A percentile compares a stretch with the other conserved stretches of the same genome.
phyloP scores from a whole-genome alignment of 2,329 filamentous ascomycete species.

The Aspergillus caelatus region DNA sequence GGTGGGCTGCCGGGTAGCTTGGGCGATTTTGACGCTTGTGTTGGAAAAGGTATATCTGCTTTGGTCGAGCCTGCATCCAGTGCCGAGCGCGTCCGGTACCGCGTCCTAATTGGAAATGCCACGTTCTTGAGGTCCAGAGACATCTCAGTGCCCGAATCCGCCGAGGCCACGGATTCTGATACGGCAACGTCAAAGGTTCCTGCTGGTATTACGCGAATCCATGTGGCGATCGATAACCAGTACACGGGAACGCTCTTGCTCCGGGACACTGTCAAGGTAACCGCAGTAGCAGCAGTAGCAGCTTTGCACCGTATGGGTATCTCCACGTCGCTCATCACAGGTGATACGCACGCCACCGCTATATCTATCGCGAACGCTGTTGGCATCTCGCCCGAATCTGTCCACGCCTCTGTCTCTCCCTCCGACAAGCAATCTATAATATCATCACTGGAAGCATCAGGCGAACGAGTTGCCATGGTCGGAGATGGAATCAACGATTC shows the following conservation, averaged over 20 bases:
- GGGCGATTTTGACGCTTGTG: conserved; percentile 78
- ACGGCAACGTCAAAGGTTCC: conserved; percentile 35
- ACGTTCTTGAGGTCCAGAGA: conserved; percentile 72
- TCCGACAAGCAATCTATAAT: conserved; percentile 90
- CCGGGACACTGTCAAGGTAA: conserved; percentile 87
- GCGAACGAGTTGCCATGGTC: conserved; percentile 90
- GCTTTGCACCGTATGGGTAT: conserved; percentile 85
- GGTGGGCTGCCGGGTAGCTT: conserved; percentile 79
- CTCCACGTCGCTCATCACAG: conserved; percentile 88
- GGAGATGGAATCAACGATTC: conserved; percentile 99
- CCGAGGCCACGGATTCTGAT: conserved; percentile 35
- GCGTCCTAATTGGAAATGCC: conserved; percentile 81
- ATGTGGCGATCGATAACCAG: conserved; percentile 79
- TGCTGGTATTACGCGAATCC: conserved; percentile 85
- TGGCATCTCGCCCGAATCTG: conserved; percentile 74
- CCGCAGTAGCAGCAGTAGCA: conserved; percentile 76
- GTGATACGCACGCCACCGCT: conserved; percentile 84
- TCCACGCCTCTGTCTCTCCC: conserved; percentile 85
- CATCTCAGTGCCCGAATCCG: conserved; percentile 54
- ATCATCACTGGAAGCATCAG: conserved; percentile 70
- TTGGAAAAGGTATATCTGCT: conserved; percentile 84
- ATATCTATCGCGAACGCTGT: conserved; percentile 80
- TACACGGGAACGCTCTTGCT: conserved; percentile 85
- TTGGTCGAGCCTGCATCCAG: conserved; percentile 74
- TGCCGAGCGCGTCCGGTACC: conserved; percentile 71